Evolutionary conservation across 148 eudicot genomes (phyloP).

Genomic region (Fagopyrum esculentum): DNA sequence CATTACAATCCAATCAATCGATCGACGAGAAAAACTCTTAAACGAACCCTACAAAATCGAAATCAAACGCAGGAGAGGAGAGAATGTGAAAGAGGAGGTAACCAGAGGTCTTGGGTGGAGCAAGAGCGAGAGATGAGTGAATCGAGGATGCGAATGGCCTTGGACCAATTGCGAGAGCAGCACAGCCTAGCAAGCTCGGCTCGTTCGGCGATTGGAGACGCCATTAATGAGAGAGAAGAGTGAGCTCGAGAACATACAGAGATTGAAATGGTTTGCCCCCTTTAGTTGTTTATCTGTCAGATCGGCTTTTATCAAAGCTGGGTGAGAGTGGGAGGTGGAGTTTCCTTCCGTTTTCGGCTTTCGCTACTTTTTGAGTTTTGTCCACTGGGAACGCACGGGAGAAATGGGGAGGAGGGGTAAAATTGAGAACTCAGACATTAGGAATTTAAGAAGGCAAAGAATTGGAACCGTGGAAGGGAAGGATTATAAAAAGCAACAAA

Average conservation of each 20-base stretch:
- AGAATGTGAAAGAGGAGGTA: neutral
- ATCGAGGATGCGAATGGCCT: constrained; percentile 93
- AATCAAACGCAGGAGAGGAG: neutral
- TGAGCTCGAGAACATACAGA: constrained; percentile 5
- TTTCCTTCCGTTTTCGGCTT: constrained; percentile 4
- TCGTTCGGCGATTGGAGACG: constrained; percentile 50
- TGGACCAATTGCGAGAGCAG: constrained; percentile 83
- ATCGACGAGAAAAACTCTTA: neutral
- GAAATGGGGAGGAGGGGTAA: constrained; percentile 5
- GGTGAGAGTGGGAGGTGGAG: constrained; percentile 1
- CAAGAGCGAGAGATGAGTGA: constrained; percentile 59
- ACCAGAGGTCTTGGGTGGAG: constrained; percentile 85
- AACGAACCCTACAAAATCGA: constrained; percentile 3
- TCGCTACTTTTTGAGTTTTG: neutral
- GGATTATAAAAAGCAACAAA: too few relatives aligned
- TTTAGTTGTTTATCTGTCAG: neutral
- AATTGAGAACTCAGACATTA: neutral
- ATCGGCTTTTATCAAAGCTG: neutral
- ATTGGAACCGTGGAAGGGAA: neutral
- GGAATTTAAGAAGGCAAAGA: neutral
- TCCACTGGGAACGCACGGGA: neutral
- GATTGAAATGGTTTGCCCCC: neutral
- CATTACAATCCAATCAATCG: constrained; percentile 7
- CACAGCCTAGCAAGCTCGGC: constrained; percentile 78
- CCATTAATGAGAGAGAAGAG: constrained; percentile 31